Evolutionary conservation across 345 rosid genomes (phyloP), one percentile per base, ranked within the genome.

Genomic region (Eucalyptus sp.): DNA sequence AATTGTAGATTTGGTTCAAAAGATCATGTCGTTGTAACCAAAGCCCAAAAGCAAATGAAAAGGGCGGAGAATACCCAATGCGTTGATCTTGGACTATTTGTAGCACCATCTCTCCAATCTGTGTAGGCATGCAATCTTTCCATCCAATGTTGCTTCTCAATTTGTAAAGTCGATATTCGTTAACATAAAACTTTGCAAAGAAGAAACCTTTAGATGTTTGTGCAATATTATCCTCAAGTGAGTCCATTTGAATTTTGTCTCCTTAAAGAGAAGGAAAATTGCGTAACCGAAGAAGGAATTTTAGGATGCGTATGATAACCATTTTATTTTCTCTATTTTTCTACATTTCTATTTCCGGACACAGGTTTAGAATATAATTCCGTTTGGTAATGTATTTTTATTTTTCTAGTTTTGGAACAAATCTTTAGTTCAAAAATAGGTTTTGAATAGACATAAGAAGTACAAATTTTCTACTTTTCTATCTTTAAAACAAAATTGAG

Each of bases 311-410:
- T 18, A 52, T 18, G 10, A 52, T 52, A 52, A 52, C 24, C 10
- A 52, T 52, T 52, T 52, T 52, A 20, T 52, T 52, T 52, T 18
- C 58, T 18, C 58, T 7, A 52, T 52, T 11, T 58, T 58, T 27
- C 4, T 58, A 25, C 14, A 58, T 25, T 58, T 52, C 58, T 7
- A 52, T 52, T 52, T 52, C 1, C 0, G 2, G 10, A 52, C 2
- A 52, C 0, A 3, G 2, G 4, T 52, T 52, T 52, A 2, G 10
- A 52, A 52, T 52, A 52, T 2, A 52, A 52, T 52, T 52, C 0
- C 10, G 1, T 7, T 52, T 52, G 25, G 1, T 52, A 52, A 52
- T 52, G 4, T 0, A 52, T 7, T 52, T 52, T 52, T 20, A 52
- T 52, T 52, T 52, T 52, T 52, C 58, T 20, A 52, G 25, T 52